These are phyloP conservation scores for Sarcodon sp. DNA, from an alignment of 768 basidiomycete species.

Conservation along the genomic window DNA sequence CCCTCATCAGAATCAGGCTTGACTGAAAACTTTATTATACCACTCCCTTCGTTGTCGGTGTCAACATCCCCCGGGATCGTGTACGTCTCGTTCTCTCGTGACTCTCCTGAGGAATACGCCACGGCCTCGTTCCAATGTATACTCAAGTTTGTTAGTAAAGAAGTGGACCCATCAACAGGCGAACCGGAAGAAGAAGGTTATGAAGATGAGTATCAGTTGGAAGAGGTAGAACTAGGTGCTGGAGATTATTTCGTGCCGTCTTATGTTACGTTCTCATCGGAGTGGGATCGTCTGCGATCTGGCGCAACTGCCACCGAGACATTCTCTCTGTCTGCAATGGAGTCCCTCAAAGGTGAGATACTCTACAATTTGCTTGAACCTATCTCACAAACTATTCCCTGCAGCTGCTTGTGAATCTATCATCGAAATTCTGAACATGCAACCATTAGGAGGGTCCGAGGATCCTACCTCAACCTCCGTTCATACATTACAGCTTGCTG, in stretches of 20 bases:
- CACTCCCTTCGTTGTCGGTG: slow-evolving; percentile 54
- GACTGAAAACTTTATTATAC: slow-evolving; percentile 92
- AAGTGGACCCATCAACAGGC: slow-evolving; percentile 90
- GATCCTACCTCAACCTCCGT: slow-evolving; percentile 70
- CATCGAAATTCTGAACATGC: slow-evolving; percentile 94
- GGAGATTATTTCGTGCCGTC: slow-evolving; percentile 95
- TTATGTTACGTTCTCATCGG: slow-evolving; percentile 81
- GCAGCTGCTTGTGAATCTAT: slow-evolving; percentile 93
- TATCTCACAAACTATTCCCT: slow-evolving; percentile 8
- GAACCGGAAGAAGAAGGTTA: slow-evolving; percentile 98
- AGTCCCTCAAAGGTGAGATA: slow-evolving; percentile 80
- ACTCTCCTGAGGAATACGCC: slow-evolving; percentile 62
- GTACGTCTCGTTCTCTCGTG: slow-evolving; percentile 90
- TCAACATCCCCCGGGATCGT: slow-evolving; percentile 71
- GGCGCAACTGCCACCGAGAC: slow-evolving; percentile 82
- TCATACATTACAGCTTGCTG: slow-evolving; percentile 90
- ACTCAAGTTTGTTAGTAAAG: slow-evolving; percentile 93
- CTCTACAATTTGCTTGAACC: slow-evolving; percentile 2
- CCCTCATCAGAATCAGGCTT: slow-evolving; percentile 62
- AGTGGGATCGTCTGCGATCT: slow-evolving; percentile 87
- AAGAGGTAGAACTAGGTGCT: slow-evolving; percentile 89
- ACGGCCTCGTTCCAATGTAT: slow-evolving; percentile 81
- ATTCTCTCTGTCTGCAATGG: slow-evolving; percentile 84
- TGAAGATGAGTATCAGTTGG: slow-evolving; percentile 95
- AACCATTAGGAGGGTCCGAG: slow-evolving; percentile 87